A percentile compares a stretch with the other conserved stretches of the same genome.
phyloP scores from a whole-genome alignment of 2,329 filamentous ascomycete genomes.

The Fusarium tanahbumbuense region DNA sequence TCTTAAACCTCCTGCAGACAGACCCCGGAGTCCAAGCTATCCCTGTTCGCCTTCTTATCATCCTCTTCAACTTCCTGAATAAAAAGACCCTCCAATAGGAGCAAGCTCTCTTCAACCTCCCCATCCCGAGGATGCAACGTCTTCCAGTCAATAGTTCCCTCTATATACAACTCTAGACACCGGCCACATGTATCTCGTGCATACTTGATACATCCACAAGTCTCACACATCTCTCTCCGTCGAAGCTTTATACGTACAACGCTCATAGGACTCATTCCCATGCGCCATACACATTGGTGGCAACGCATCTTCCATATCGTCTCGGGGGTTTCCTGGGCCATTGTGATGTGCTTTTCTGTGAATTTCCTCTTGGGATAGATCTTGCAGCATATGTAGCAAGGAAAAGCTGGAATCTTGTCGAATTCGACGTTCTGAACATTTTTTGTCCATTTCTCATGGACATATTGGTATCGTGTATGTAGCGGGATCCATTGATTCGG shows the following conservation, averaged over 20 bases:
- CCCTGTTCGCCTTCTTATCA: background rate
- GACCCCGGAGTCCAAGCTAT: background rate
- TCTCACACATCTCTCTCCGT: constrained; percentile 22
- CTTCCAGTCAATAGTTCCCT: constrained; percentile 14
- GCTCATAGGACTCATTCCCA: constrained; percentile 7
- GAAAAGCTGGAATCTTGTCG: background rate
- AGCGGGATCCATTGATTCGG: constrained; percentile 27
- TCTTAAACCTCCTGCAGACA: background rate
- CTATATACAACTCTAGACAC: constrained; percentile 34
- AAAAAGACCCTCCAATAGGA: constrained; percentile 10
- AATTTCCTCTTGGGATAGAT: constrained; percentile 17
- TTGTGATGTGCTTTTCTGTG: background rate
- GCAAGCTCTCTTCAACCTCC: background rate
- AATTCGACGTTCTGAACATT: background rate
- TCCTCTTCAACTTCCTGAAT: background rate
- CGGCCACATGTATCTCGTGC: constrained; percentile 20
- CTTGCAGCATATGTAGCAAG: constrained; percentile 36
- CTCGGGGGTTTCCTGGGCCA: background rate
- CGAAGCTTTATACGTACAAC: constrained; percentile 12
- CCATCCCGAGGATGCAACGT: background rate
- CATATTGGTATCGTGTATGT: constrained; percentile 18
- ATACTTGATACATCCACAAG: constrained; percentile 31
- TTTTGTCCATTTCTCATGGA: constrained; percentile 25
- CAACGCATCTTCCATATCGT: constrained; percentile 36
- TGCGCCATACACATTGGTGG: constrained; percentile 10